A percentile compares a stretch with the other conserved stretches of the same genome.
These are phyloP conservation scores for Alternaria triticimaculans DNA, from an alignment of 2,329 filamentous ascomycete genomes.

Conservation along the genomic window DNA sequence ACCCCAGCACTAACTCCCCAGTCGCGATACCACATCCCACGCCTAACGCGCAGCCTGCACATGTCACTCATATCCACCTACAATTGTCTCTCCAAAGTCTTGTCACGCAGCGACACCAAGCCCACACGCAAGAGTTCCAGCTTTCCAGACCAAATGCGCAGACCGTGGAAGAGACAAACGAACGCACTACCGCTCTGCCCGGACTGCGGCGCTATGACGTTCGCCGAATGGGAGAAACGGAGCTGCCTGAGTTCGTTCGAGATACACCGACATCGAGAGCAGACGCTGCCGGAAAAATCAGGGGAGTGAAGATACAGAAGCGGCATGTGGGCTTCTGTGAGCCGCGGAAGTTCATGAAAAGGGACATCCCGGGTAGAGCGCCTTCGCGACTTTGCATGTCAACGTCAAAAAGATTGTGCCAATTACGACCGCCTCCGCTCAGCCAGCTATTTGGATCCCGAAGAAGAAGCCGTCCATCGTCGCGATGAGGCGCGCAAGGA, in stretches of 20 bases:
- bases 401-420: background rate
- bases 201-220: background rate
- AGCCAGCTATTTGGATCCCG: fast-evolving
- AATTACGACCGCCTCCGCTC: background rate
- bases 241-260: background rate
- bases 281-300: background rate
- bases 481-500: fast-evolving
- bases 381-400: too few relatives aligned
- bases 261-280: background rate
- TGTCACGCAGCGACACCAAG: background rate
- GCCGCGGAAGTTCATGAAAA: too few relatives aligned
- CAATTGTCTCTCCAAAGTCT: background rate
- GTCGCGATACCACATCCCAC: background rate
- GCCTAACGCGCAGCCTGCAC: background rate
- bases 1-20: background rate
- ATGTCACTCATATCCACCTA: background rate
- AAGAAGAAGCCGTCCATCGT: background rate
- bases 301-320: background rate
- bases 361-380: too few relatives aligned
- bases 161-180: background rate
- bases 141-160: background rate
- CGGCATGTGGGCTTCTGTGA: too few relatives aligned
- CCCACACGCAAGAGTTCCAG: fast-evolving
- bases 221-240: background rate
- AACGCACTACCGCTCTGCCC: background rate